Evolutionary conservation across 2,329 filamentous ascomycete species (phyloP).

Genomic region (Verticillium isaacii): DNA sequence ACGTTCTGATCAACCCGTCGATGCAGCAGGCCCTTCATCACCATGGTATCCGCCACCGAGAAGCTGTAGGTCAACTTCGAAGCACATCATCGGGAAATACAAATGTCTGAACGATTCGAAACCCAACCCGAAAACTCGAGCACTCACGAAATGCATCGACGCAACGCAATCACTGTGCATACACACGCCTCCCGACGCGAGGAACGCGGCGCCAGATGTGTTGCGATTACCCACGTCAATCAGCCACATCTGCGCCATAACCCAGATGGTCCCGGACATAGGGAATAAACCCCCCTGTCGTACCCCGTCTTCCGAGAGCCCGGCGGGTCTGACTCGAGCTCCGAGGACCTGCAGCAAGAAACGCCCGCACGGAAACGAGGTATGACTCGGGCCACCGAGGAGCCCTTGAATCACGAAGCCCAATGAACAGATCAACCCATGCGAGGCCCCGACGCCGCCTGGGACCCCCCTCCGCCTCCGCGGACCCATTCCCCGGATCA

Average conservation of each 20-base stretch:
- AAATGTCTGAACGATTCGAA: no score
- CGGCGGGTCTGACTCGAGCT: background rate
- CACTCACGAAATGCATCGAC: no score
- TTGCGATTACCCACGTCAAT: background rate
- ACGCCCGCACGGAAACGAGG: background rate
- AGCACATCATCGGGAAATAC: no score
- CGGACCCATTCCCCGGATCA: background rate
- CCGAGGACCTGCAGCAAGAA: background rate
- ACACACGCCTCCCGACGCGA: background rate
- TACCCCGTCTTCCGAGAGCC: background rate
- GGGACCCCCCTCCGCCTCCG: background rate
- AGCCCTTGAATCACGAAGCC: background rate
- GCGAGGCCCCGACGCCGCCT: background rate
- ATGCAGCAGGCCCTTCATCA: no score
- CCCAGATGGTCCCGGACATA: background rate
- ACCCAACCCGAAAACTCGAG: no score
- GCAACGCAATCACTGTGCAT: background rate
- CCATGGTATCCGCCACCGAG: no score
- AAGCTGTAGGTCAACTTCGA: no score
- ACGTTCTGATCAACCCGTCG: no score
- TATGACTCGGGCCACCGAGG: background rate
- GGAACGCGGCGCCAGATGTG: background rate
- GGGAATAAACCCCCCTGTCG: background rate
- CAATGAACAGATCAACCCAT: background rate
- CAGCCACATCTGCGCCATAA: background rate